phyloP scores from a whole-genome alignment of 2,329 filamentous ascomycete genomes.

The Ceratocystis huliohia region DNA sequence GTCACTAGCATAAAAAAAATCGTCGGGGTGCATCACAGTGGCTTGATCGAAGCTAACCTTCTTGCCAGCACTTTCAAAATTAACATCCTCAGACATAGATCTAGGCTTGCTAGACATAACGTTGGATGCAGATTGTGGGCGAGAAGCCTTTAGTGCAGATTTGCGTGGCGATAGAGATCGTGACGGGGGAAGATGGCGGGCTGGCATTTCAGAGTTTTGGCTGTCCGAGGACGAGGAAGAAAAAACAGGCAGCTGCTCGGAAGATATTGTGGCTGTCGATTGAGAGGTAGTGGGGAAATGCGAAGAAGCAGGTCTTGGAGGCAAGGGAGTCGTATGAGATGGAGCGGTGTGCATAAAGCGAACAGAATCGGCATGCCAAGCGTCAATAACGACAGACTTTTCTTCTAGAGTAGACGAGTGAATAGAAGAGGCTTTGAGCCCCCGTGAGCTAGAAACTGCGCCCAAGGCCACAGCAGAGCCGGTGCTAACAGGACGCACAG shows the following conservation, averaged over 20 bases:
- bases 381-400: constrained; percentile 7
- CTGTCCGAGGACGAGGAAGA: neutral
- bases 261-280: neutral
- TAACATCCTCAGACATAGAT: constrained; percentile 11
- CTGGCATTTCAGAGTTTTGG: constrained; percentile 9
- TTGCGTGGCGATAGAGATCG: constrained; percentile 65
- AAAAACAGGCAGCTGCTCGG: neutral
- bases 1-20: constrained; percentile 13
- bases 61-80: constrained; percentile 10
- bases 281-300: constrained; percentile 3
- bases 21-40: constrained; percentile 15
- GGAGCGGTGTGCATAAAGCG: constrained; percentile 16
- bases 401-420: constrained; percentile 5
- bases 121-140: neutral
- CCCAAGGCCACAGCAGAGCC: neutral
- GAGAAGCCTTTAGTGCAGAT: constrained; percentile 51
- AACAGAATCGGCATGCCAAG: constrained; percentile 8
- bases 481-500: constrained; percentile 2
- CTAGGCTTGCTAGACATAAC: neutral
- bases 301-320: constrained; percentile 32
- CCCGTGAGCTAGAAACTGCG: neutral
- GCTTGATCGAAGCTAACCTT: constrained; percentile 19
- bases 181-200: constrained; percentile 39
- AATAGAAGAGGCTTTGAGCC: neutral
- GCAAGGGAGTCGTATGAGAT: constrained; percentile 5